These are phyloP conservation scores for Solanum hybrid DNA, from an alignment of 305 asterid genomes.

Conservation along the genomic window DNA sequence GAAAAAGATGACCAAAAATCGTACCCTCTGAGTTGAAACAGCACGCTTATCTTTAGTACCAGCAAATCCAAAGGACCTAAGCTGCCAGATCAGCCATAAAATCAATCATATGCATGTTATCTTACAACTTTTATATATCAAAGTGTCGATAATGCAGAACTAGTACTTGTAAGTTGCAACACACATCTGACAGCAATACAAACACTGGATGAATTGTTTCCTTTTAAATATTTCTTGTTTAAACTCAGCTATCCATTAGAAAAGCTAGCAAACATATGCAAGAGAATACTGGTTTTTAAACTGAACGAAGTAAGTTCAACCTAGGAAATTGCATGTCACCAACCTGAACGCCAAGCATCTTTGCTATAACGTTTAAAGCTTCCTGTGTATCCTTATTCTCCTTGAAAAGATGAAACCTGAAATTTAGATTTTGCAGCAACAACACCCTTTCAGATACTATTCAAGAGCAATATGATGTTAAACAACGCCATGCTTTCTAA, in stretches of 20 bases:
- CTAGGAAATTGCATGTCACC: slow-evolving; percentile 6
- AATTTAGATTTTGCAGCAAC: slow-evolving; percentile 9
- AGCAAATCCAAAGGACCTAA: slow-evolving; percentile 87
- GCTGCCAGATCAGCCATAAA: slow-evolving; percentile 45
- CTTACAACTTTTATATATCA: neutral
- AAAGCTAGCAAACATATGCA: neutral
- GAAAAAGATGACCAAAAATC: neutral
- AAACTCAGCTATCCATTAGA: neutral
- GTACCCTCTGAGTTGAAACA: slow-evolving; percentile 87
- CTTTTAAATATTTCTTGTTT: neutral
- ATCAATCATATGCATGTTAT: neutral
- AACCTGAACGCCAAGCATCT: slow-evolving; percentile 97
- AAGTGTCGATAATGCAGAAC: neutral
- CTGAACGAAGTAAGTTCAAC: neutral
- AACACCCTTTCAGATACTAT: slow-evolving; percentile 9
- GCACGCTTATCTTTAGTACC: slow-evolving; percentile 97
- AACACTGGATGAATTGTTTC: neutral
- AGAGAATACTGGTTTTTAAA: neutral
- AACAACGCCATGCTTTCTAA: neutral
- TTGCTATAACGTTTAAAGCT: slow-evolving; percentile 74
- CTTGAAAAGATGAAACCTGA: slow-evolving; percentile 91
- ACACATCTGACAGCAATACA: neutral
- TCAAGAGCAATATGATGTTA: slow-evolving; percentile 8
- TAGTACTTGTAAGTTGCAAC: neutral
- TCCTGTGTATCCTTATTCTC: slow-evolving; percentile 99